Base-by-base conservation (phyloP, 441 rosid genomes). In the Adansonia madagascariensis region DNA sequence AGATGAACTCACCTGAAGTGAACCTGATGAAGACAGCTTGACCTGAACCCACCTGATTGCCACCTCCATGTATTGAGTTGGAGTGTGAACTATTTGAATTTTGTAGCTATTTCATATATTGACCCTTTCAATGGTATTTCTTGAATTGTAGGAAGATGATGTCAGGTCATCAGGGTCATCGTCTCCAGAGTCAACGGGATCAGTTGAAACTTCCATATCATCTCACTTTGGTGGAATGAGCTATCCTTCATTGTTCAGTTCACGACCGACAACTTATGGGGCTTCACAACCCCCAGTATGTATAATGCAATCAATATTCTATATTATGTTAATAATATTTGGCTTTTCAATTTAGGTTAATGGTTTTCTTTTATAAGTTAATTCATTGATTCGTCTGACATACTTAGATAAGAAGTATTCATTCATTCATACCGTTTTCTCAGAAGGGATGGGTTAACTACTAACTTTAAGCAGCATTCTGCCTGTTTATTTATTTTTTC, bases 191-290 rank as follows among this genome's bases (percentile, higher is more conserved):
- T 97, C 99, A 43, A 77, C 84, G 15, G 98, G 99, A 84, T 97
- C 99, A 8, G 97, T 97, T 82, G 98, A 93, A 84, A 94, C 98
- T 75, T 91, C 98, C 39, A 94, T 94, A 85, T 93, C 98, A 67
- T 97, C 99, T 57, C 99, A 97, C 88, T 94, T 97, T 81, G 95
- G 99, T 82, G 99, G 99, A 83, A 92, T 93, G 98, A 94, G 81
- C 85, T 97, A 97, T 80, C 98, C 98, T 47, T 94, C 99, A 1
- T 80, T 97, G 80, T 97, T 97, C 86, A 93, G 98, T 83, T 97
- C 99, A 66, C 82, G 84, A 83, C 98, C 98, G 67, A 83, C 95
- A 50, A 82, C 84, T 63, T 86, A 84, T 63, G 88, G 87, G 72
- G 20, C 86, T 75, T 80, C 97, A 69, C 93, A 93, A 75, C 71